These are phyloP conservation scores for Polygonum aviculare DNA, from an alignment of 148 eudicot genomes.

Conservation along the genomic window DNA sequence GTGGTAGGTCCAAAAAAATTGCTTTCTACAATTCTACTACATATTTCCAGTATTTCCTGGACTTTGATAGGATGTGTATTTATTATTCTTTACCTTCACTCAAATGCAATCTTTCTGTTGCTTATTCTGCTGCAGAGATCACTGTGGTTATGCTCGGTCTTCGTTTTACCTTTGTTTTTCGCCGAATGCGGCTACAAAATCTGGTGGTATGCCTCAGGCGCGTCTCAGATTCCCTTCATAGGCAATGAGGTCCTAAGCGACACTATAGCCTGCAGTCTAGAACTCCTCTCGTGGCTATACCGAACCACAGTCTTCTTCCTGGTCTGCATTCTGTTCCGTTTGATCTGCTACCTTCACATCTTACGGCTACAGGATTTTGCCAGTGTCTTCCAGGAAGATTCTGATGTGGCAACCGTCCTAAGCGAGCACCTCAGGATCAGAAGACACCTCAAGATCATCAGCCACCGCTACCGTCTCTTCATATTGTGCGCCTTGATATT, in stretches of 20 bases:
- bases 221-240: constrained; percentile 63
- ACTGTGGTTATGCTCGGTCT: constrained; percentile 49
- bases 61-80: too few relatives aligned
- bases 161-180: constrained; percentile 69
- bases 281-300: constrained; percentile 81
- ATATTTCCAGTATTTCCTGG: too few relatives aligned
- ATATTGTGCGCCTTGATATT: constrained; percentile 48
- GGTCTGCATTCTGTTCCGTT: constrained; percentile 83
- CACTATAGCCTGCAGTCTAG: constrained; percentile 52
- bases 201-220: constrained; percentile 93
- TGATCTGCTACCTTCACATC: constrained; percentile 84
- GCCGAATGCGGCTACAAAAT: constrained; percentile 69
- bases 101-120: background rate
- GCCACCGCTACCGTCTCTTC: constrained; percentile 73
- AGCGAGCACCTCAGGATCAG: constrained; percentile 77
- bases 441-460: constrained; percentile 64
- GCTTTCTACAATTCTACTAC: too few relatives aligned
- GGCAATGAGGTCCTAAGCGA: constrained; percentile 57
- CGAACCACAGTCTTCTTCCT: constrained; percentile 75
- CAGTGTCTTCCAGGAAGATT: constrained; percentile 54
- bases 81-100: background rate
- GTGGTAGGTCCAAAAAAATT: background rate
- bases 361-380: constrained; percentile 78
- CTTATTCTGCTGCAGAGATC: constrained; percentile 52
- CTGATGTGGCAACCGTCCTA: constrained; percentile 60